These are phyloP conservation scores for Lactarius indigo DNA, from an alignment of 768 basidiomycete genomes.

Conservation along the genomic window DNA sequence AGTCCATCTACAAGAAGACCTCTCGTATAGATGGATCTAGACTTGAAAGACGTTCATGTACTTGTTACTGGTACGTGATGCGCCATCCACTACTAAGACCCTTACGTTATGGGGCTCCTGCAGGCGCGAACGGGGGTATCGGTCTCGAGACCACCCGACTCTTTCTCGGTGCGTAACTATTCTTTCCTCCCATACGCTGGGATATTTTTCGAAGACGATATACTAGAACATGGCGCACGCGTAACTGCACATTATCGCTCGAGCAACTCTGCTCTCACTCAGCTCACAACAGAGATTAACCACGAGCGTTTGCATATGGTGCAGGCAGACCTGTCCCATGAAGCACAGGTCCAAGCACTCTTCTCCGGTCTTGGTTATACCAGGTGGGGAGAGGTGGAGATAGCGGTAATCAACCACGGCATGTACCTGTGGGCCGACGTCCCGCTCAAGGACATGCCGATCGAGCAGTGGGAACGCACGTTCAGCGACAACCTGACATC, in stretches of 20 bases:
- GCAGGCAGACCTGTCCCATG: slow-evolving; percentile 58
- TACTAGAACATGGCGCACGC: slow-evolving; percentile 61
- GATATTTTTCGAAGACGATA: neutral
- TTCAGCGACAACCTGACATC: slow-evolving; percentile 62
- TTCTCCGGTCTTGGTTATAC: slow-evolving; percentile 37
- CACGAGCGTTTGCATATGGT: slow-evolving; percentile 32
- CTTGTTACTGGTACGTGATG: slow-evolving; percentile 55
- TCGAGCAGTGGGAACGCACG: slow-evolving; percentile 61
- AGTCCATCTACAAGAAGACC: neutral
- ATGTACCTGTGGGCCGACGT: slow-evolving; percentile 45
- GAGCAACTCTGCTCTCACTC: slow-evolving; percentile 41
- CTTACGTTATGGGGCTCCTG: neutral
- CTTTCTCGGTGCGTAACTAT: slow-evolving; percentile 45
- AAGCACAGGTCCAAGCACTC: slow-evolving; percentile 48
- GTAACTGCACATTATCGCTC: slow-evolving; percentile 73
- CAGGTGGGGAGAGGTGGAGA: slow-evolving; percentile 45
- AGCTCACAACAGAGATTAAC: slow-evolving; percentile 29
- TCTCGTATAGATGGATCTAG: slow-evolving; percentile 47
- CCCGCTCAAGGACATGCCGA: slow-evolving; percentile 53
- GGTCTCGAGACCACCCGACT: slow-evolving; percentile 57
- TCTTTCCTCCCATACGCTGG: neutral
- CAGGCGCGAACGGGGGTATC: slow-evolving; percentile 75
- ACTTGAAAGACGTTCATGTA: slow-evolving; percentile 57
- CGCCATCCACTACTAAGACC: neutral
- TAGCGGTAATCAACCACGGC: slow-evolving; percentile 61